Conservation (phyloP, 2,329 filamentous ascomycete genomes). For the Kalmusia sp. region DNA sequence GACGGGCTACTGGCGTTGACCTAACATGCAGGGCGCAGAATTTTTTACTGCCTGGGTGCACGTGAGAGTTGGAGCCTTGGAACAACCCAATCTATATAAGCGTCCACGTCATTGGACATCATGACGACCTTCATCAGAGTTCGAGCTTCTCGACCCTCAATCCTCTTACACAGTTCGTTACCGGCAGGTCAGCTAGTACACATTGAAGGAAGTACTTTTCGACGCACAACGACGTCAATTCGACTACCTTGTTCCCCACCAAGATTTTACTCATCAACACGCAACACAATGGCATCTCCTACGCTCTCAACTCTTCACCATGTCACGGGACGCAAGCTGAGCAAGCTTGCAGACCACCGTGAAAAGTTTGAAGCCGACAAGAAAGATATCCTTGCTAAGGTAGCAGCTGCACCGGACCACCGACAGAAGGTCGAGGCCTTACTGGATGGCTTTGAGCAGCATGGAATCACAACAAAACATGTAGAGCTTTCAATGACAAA, state of each 20-base stretch:
- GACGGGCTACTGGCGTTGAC: background rate
- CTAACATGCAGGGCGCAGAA: background rate
- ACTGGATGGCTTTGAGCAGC: slow-evolving; percentile 26
- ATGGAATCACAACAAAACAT: slow-evolving; percentile 21
- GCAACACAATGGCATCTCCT: slow-evolving; percentile 21
- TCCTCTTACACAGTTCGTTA: background rate
- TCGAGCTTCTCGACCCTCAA: background rate
- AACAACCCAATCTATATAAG: background rate
- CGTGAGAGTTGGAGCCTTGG: background rate
- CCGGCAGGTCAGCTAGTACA: no score
- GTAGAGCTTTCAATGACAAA: slow-evolving; percentile 22
- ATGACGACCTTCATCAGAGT: background rate
- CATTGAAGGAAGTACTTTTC: no score
- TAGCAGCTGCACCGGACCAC: slow-evolving; percentile 9
- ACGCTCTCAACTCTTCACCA: slow-evolving; percentile 32
- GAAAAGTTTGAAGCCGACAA: slow-evolving; percentile 28
- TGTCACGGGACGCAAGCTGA: slow-evolving; percentile 34
- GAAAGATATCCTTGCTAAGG: slow-evolving; percentile 21
- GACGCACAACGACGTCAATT: no score
- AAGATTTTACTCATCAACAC: background rate
- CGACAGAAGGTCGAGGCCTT: slow-evolving; percentile 25
- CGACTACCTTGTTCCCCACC: no score
- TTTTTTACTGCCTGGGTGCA: background rate
- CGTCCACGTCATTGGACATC: background rate
- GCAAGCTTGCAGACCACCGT: slow-evolving; percentile 29